These are phyloP conservation scores for Heritiera littoralis DNA, from an alignment of 345 rosid genomes.

Conservation along the genomic window DNA sequence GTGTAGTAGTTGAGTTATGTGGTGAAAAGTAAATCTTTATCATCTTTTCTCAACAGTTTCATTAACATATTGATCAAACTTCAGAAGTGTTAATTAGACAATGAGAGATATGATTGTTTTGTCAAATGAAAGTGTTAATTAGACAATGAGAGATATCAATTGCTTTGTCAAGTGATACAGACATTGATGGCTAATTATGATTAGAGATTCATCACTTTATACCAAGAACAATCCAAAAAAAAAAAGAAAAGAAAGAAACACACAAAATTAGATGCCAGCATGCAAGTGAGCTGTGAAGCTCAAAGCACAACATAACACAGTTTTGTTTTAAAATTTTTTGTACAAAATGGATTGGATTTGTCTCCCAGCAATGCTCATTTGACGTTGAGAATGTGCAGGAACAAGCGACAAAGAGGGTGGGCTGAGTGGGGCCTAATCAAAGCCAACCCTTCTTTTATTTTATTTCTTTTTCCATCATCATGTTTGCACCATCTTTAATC, in stretches of 20 bases:
- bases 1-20: neutral
- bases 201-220: neutral
- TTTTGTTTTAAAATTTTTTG: neutral
- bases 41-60: neutral
- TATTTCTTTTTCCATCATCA: constrained; percentile 14
- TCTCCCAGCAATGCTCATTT: constrained; percentile 13
- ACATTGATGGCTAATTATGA: neutral
- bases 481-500: neutral
- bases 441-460: constrained; percentile 20
- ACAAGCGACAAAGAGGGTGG: constrained; percentile 20
- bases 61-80: neutral
- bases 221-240: neutral
- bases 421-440: constrained; percentile 24
- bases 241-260: neutral
- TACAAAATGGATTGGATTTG: constrained; percentile 12
- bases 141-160: neutral
- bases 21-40: neutral
- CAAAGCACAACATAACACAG: neutral
- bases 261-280: neutral
- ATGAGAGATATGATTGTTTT: neutral
- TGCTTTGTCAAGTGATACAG: constrained; percentile 5
- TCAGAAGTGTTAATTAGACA: neutral
- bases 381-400: constrained; percentile 26
- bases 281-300: constrained; percentile 14
- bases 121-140: neutral